Percentiles rank a stretch among this genome's conserved stretches.
phyloP scores from a whole-genome alignment of 2,329 filamentous ascomycete species.

The Neobulgaria alba region DNA sequence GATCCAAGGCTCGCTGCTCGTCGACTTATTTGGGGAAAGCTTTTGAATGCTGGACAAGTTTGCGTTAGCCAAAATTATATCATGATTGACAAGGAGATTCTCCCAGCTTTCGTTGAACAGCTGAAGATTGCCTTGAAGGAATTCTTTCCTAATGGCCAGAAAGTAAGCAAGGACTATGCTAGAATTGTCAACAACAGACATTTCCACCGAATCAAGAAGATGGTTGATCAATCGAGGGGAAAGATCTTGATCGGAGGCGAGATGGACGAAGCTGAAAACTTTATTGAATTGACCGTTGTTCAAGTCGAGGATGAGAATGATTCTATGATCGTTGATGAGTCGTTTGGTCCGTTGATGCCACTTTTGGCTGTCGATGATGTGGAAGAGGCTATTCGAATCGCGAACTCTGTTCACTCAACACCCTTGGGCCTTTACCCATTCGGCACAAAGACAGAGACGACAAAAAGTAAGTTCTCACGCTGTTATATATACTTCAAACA shows the following conservation, averaged over 20 bases:
- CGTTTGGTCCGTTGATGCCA: conserved; percentile 86
- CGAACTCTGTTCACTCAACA: conserved; percentile 73
- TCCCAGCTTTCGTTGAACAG: conserved; percentile 63
- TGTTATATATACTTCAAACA: no score
- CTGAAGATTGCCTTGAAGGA: conserved; percentile 63
- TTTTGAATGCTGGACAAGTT: conserved; percentile 78
- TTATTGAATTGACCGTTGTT: conserved; percentile 91
- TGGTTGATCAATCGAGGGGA: conserved; percentile 78
- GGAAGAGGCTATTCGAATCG: conserved; percentile 77
- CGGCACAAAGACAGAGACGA: conserved; percentile 68
- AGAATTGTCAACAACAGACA: conserved; percentile 74
- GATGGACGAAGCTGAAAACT: conserved; percentile 70
- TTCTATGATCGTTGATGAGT: conserved; percentile 72
- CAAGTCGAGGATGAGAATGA: conserved; percentile 68
- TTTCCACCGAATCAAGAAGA: conserved; percentile 76
- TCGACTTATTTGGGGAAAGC: conserved; percentile 83
- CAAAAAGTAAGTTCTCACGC: conserved; percentile 49
- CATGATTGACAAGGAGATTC: conserved; percentile 66
- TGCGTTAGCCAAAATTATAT: conserved; percentile 93
- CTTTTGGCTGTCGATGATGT: conserved; percentile 70
- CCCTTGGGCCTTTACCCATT: conserved; percentile 81
- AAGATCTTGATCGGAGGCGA: conserved; percentile 82
- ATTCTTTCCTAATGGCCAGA: conserved; percentile 78
- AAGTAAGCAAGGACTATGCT: conserved; percentile 67
- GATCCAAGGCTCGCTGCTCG: conserved; percentile 74